Evolutionary conservation across 768 basidiomycete genomes (phyloP), one percentile per base, ranked within the genome.

Genomic region (Serendipita sp.): DNA sequence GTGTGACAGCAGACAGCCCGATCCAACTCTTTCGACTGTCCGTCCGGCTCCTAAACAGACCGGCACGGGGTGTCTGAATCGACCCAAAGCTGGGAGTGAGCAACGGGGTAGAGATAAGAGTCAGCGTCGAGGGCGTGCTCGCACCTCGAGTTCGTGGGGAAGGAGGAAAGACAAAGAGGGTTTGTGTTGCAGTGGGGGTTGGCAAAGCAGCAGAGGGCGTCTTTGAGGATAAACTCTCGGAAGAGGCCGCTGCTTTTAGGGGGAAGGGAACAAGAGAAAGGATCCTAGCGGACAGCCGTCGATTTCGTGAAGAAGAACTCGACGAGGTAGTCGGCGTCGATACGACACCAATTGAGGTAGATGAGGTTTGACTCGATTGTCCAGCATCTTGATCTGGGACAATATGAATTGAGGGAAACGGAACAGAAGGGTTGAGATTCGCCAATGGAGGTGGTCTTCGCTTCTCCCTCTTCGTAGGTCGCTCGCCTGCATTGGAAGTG

Each of bases 131-230:
- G 32, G 90, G 88, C 63, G 86, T 89, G 45, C 75, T 41, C n/a
- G 80, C 51, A 83, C 77, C 70, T 78, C 78, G 56, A 71, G 69
- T 34, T 73, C 79, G 74, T 37, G 82, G 88, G 3, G 89, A 91
- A 37, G 89, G 88, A 1, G 89, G 89, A 71, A 92, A 92, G 44
- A 92, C 85, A 69, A 92, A 91, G 53, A 92, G 78, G 0, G 89
- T 92, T 71, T 92, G 90, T 1, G 89, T 88, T 37, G 87, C 86
- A 38, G 70, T 66, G 15, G 65, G 64, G 10, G 70, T 48, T 13
- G 35, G 68, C 56, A 2, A 68, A 7, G 32, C 56, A 68, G 16
- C 73, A 63, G 63, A 44, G 45, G 64, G 63, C 53, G 65, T 44
- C 35, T 45, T 65, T 51, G 65, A 51, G 58, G 70, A 65, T 51